phyloP scores from a whole-genome alignment of 148 eudicot species.

The Gaultheria prostrata region DNA sequence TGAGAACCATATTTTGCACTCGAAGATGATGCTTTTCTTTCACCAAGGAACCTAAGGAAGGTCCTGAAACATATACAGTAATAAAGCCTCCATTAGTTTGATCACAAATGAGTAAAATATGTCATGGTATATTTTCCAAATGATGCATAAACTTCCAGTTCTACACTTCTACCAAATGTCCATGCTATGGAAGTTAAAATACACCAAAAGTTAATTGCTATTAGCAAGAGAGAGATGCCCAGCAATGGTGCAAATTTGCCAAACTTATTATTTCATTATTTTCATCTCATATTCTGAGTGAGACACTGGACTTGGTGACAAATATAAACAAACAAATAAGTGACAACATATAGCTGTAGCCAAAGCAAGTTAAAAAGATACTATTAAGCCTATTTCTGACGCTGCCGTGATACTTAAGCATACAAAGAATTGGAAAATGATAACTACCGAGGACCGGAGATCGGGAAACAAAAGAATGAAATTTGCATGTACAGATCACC shows the following conservation, averaged over 20 bases:
- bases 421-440: slow-evolving; percentile 4
- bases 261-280: not conserved
- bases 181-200: slow-evolving; percentile 10
- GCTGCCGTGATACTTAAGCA: not conserved
- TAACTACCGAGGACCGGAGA: not conserved
- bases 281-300: not conserved
- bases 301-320: not conserved
- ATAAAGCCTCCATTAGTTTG: not conserved
- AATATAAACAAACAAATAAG: not conserved
- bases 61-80: slow-evolving; percentile 49
- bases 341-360: not conserved
- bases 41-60: slow-evolving; percentile 75
- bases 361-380: not conserved
- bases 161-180: not conserved
- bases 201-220: not conserved
- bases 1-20: slow-evolving; percentile 77
- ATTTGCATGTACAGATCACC: not conserved
- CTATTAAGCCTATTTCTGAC: not conserved
- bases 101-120: not conserved
- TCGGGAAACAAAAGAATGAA: not conserved
- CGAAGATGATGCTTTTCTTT: slow-evolving; percentile 59
- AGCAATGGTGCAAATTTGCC: not conserved
- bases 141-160: not conserved
- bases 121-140: not conserved
- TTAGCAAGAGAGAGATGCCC: not conserved